These are phyloP conservation scores for Colletotrichum australisinense DNA, from an alignment of 2,329 filamentous ascomycete species.

Conservation along the genomic window DNA sequence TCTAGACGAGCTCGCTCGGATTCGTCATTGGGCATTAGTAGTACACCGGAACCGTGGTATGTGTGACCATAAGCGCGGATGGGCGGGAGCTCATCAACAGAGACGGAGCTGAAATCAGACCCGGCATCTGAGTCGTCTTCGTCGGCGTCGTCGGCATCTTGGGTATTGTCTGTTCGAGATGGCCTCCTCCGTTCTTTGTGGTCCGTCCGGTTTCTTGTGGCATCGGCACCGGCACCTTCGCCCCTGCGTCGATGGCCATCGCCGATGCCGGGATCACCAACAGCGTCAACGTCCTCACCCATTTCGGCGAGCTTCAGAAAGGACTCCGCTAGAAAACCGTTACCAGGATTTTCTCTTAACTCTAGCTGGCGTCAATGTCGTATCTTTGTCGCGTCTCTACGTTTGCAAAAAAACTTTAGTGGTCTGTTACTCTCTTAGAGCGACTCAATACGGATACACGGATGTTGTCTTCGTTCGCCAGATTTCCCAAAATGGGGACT, in stretches of 20 bases:
- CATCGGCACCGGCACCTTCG: not conserved
- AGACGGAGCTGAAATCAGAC: conserved; percentile 48
- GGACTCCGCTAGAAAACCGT: not conserved
- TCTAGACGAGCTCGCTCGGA: conserved; percentile 46
- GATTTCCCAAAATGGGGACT: not conserved
- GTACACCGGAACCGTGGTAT: conserved; percentile 49
- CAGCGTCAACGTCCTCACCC: conserved; percentile 27
- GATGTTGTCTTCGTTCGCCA: not conserved
- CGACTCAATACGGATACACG: not conserved
- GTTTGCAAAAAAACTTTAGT: not conserved
- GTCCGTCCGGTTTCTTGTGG: conserved; percentile 6
- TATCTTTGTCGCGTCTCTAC: not conserved
- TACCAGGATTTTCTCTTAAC: not conserved
- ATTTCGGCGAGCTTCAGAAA: not conserved
- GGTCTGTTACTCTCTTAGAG: not conserved
- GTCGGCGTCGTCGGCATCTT: conserved; percentile 18
- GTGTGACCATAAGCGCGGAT: conserved; percentile 48
- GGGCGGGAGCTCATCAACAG: conserved; percentile 43
- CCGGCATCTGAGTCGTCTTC: conserved; percentile 41
- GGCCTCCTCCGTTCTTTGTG: conserved; percentile 18
- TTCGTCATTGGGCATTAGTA: conserved; percentile 48
- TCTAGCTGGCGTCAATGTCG: not conserved
- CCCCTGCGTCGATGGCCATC: conserved; percentile 15
- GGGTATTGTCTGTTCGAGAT: conserved; percentile 6
- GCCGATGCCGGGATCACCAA: conserved; percentile 21